Evolutionary conservation across 2,329 filamentous ascomycete genomes (phyloP).

Genomic region (Hypoxylon rubiginosum): DNA sequence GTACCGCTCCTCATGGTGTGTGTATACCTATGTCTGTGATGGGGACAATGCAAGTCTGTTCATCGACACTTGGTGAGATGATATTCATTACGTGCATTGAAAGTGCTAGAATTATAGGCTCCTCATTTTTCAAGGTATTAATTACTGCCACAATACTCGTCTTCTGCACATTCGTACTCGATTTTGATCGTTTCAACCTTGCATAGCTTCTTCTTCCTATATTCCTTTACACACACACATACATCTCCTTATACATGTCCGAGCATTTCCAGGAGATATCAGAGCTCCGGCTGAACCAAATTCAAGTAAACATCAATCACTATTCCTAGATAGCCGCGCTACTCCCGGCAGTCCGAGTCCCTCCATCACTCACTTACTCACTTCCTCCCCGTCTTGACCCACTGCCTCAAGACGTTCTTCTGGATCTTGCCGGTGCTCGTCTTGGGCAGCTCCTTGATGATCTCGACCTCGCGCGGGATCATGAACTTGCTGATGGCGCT

Average conservation of each 20-base stretch:
- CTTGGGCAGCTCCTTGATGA: conserved; percentile 92
- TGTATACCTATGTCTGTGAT: no score
- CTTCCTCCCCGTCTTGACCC: conserved; percentile 71
- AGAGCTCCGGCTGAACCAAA: background rate
- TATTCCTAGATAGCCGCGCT: no score
- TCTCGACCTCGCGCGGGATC: conserved; percentile 79
- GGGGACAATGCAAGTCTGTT: no score
- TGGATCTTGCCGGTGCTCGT: conserved; percentile 96
- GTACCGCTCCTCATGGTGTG: no score
- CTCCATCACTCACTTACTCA: background rate
- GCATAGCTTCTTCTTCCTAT: background rate
- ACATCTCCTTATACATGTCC: no score
- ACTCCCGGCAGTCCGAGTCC: no score
- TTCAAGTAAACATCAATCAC: no score
- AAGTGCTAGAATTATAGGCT: background rate
- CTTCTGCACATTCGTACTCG: background rate
- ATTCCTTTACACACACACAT: background rate
- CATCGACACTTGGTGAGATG: background rate
- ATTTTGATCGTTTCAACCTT: background rate
- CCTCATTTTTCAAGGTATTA: background rate
- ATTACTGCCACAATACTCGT: background rate
- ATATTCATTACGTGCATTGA: background rate
- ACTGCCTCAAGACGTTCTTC: conserved; percentile 92
- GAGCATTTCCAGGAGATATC: no score
- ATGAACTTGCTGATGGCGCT: conserved; percentile 91